Evolutionary conservation across 768 basidiomycete species (phyloP).

Genomic region (Boletales sp.): DNA sequence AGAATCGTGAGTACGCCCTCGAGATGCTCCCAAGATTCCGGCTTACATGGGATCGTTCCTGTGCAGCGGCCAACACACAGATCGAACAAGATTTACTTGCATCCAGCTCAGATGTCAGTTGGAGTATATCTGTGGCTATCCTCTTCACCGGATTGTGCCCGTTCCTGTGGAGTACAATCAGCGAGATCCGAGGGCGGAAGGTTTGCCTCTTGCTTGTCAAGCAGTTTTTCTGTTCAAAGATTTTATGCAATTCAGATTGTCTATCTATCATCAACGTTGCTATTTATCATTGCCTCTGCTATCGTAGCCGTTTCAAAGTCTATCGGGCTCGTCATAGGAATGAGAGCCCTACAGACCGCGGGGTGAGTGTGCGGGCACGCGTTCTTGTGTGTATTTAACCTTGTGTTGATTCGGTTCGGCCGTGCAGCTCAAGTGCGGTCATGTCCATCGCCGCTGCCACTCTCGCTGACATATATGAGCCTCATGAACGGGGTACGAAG

Average conservation of each 20-base stretch:
- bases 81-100: constrained; percentile 62
- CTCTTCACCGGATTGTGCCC: constrained; percentile 67
- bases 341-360: constrained; percentile 61
- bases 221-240: not conserved
- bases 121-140: constrained; percentile 68
- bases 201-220: constrained; percentile 27
- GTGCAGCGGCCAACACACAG: constrained; percentile 61
- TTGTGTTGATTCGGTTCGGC: not conserved
- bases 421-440: constrained; percentile 57
- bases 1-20: constrained; percentile 23
- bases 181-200: constrained; percentile 76
- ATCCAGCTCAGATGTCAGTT: constrained; percentile 58
- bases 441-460: constrained; percentile 74
- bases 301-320: constrained; percentile 55
- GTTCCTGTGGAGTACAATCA: constrained; percentile 64
- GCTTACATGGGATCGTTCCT: not conserved
- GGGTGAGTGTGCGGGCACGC: constrained; percentile 38
- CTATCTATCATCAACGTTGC: constrained; percentile 49
- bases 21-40: not conserved
- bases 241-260: constrained; percentile 38
- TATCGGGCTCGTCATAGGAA: constrained; percentile 59
- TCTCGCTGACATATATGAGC: constrained; percentile 76
- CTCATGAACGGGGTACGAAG: constrained; percentile 73
- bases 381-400: not conserved
- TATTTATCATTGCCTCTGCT: constrained; percentile 56